Evolutionary conservation across 345 rosid genomes (phyloP).

Genomic region (Lepidium africanum): DNA sequence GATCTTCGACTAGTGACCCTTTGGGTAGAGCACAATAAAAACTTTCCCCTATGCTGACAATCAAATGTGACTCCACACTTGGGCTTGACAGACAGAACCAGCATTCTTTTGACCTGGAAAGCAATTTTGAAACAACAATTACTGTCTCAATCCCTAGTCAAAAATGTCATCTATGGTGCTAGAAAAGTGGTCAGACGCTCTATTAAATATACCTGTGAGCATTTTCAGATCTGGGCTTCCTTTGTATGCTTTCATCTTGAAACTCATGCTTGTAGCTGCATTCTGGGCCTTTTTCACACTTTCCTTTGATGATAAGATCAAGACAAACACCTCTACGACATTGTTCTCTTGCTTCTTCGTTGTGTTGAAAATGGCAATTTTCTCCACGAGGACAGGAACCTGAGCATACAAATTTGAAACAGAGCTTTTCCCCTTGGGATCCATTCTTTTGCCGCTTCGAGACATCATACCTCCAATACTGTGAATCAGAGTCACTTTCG

Average conservation of each 20-base stretch:
- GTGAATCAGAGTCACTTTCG: conserved; percentile 51
- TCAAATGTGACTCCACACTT: conserved; percentile 64
- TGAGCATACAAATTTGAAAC: conserved; percentile 77
- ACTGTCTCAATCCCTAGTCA: conserved; percentile 5
- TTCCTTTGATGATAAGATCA: conserved; percentile 86
- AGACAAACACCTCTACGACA: conserved; percentile 83
- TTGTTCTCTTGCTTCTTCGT: conserved; percentile 73
- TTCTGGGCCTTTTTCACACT: conserved; percentile 87
- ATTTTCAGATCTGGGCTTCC: conserved; percentile 45
- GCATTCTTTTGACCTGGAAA: conserved; percentile 65
- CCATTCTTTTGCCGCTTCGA: conserved; percentile 72
- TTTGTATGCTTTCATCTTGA: conserved; percentile 44
- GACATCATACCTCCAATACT: conserved; percentile 92
- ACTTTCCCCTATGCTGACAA: conserved; percentile 65
- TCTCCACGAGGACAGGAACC: conserved; percentile 81
- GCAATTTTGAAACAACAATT: conserved; percentile 19
- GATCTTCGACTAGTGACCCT: conserved; percentile 76
- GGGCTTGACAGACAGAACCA: conserved; percentile 94
- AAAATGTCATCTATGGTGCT: conserved; percentile 9
- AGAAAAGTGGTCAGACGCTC: neutral
- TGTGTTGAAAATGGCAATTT: conserved; percentile 66
- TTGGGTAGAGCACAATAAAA: conserved; percentile 83
- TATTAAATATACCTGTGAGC: conserved; percentile 40
- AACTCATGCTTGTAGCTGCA: conserved; percentile 84
- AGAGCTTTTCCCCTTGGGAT: conserved; percentile 50